Base-by-base conservation (phyloP, 1,284 basidiomycete species). In the Marasmius oreades region DNA sequence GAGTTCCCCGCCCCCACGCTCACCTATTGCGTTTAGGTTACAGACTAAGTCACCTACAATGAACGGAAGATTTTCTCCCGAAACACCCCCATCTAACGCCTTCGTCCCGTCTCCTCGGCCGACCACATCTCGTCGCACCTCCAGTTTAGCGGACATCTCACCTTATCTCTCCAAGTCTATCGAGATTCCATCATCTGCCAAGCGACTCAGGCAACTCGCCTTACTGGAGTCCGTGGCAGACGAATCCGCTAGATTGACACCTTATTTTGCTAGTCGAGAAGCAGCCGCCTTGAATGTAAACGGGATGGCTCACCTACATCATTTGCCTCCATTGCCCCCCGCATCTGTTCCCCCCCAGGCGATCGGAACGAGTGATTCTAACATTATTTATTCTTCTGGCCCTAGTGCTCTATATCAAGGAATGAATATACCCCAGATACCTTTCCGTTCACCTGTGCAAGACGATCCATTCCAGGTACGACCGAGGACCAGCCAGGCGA, bases 201-300 rank as follows among this genome's bases (percentile, higher is more conserved):
- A 84, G 66, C 79, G 78, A 59, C 68, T 88, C 67, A 85, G 82
- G 64, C 88, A 90, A 62, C 74, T 90, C 36, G 85, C 88, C 1
- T 73, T 92, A 58, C 73, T 92, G n/a, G 88, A 92, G 66, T 77
- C 79, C 18, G 81, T 90, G 39, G 88, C 81, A 1, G 82, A 85
- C 61, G 88, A 91, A 66, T 86, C 87, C 2, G 84, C 82, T 7
- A 75, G 78, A 62, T 77, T 84, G 74, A 78, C 83, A 5, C 78
- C 81, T 14, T 72, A 73, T 8, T 65, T 80, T 34, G 63, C 69
- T 22, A 72, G 70, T 39, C 74, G 70, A 34, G 61, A 63, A 45
- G 56, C 56, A 18, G 59, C 59, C 36, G 56, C 64, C 39, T 16
- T 16, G 16, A 14, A 16, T 31, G 10, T 31, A 10, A 52, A 42